phyloP scores from a whole-genome alignment of 768 basidiomycete species.

The Tylopilus intermedius region DNA sequence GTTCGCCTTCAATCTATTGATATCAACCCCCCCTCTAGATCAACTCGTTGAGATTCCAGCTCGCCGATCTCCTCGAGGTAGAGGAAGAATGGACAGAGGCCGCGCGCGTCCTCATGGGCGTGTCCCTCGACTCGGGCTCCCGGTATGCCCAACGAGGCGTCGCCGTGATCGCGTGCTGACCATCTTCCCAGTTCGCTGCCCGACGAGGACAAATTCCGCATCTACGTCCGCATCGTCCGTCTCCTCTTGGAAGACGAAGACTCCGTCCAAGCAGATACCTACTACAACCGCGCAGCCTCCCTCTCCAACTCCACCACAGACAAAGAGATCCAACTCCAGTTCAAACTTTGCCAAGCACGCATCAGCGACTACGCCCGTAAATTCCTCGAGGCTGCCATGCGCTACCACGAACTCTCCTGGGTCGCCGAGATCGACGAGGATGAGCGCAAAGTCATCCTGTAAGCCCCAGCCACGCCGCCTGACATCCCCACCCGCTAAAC shows the following conservation, averaged over 20 bases:
- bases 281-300: constrained; percentile 92
- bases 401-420: constrained; percentile 93
- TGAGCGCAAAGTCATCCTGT: constrained; percentile 89
- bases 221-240: constrained; percentile 93
- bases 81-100: constrained; percentile 95
- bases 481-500: constrained; percentile 2
- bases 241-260: constrained; percentile 95
- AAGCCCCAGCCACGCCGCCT: constrained; percentile 27
- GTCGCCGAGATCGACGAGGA: constrained; percentile 89
- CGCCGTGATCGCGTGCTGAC: constrained; percentile 3
- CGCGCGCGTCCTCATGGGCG: constrained; percentile 86
- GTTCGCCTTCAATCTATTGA: constrained; percentile 5
- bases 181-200: constrained; percentile 44
- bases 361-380: constrained; percentile 89
- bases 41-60: constrained; percentile 75
- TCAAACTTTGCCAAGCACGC: constrained; percentile 91
- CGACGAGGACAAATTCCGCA: constrained; percentile 81
- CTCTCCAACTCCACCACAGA: constrained; percentile 78
- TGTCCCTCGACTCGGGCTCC: constrained; percentile 85
- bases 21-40: constrained; percentile 44
- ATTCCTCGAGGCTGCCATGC: constrained; percentile 89
- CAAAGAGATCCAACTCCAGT: constrained; percentile 73
- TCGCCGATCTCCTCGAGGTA: constrained; percentile 83
- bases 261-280: constrained; percentile 95
- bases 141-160: constrained; percentile 45